Base-by-base conservation (phyloP, 139 green algal genomes). In the Yamagishiella unicocca region DNA sequence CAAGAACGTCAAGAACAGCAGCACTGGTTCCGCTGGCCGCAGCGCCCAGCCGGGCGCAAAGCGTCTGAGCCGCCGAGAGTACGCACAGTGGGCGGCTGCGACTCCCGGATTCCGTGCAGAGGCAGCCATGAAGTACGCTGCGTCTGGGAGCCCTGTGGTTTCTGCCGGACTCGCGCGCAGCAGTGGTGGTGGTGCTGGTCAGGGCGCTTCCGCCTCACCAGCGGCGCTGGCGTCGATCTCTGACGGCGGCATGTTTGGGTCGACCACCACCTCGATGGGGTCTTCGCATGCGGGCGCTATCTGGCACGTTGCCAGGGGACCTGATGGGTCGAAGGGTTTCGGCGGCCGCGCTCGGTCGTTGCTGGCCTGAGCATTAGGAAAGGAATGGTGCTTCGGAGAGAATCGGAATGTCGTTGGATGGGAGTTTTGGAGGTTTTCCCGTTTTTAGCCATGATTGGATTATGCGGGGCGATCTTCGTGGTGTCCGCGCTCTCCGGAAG, bases 1-100 rank as follows among this genome's bases (percentile, higher is more conserved):
- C 50, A 58, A 58, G 14, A 58, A 17, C 50, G 17, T 25, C 17
- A 58, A 58, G 14, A 17, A 17, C 35, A 55, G 35, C 35, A 54
- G 4, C 31, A 29, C 6, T 68, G 19, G 58, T 35, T 17, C 58
- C 58, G 22, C 19, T 67, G 21, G 67, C 50, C 33, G 35, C 12
- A n/a, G 35, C 35, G 38, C 14, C 4, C 70, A 78, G 70, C 70
- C 70, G 25, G 70, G 70, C 1, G 33, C 19, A 42, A 91, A 91
- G 75, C 87, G 75, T 33, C 77, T 79, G 33, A 83, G 70, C 25
- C 90, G 90, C 54, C 92, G 91, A 43, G 91, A 94, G 25, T 94
- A 94, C 74, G 91, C 89, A 29, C 70, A 81, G 38, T 94, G 91
- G 91, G 91, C 91, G 17, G 89, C 89, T 10, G 91, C 91, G 0